A percentile compares a stretch with the other conserved stretches of the same genome.
Evolutionary conservation across 495 filamentous ascomycete genomes (phyloP).

Genomic region (Aspergillus indologenus): DNA sequence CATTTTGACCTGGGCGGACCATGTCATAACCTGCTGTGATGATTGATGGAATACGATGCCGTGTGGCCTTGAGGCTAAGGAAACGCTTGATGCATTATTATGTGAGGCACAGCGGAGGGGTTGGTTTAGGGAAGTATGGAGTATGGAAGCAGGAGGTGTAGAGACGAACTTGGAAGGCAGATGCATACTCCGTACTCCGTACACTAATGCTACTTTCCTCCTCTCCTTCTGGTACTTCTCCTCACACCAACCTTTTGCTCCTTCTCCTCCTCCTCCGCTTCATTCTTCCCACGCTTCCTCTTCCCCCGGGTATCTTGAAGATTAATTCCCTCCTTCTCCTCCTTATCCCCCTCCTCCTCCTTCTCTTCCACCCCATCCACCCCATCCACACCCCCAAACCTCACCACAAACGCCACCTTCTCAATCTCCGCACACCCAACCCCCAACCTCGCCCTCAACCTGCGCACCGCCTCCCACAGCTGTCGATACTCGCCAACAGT

Average conservation of each 20-base stretch:
- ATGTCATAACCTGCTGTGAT: too few relatives aligned
- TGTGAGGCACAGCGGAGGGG: too few relatives aligned
- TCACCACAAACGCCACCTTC: slow-evolving; percentile 61
- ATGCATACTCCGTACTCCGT: too few relatives aligned
- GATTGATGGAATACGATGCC: too few relatives aligned
- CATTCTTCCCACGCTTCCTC: not conserved
- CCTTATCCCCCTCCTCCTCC: not conserved
- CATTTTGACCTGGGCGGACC: too few relatives aligned
- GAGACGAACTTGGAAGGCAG: too few relatives aligned
- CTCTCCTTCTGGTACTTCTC: slow-evolving; percentile 1
- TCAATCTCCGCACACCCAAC: slow-evolving; percentile 55
- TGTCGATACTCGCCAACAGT: slow-evolving; percentile 58
- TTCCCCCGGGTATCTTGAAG: not conserved
- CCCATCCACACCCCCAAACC: slow-evolving; percentile 32
- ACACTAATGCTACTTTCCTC: not conserved
- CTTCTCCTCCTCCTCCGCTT: not conserved
- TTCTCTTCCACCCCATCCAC: slow-evolving; percentile 9
- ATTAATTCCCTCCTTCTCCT: not conserved
- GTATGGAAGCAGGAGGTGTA: too few relatives aligned
- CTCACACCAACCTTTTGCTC: not conserved
- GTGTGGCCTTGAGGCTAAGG: too few relatives aligned
- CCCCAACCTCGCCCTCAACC: slow-evolving; percentile 46
- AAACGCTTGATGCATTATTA: too few relatives aligned
- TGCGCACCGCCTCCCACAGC: slow-evolving; percentile 45
- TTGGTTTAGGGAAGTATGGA: too few relatives aligned